Conservation (phyloP, 2,329 filamentous ascomycete genomes). For the Mycosphaerella arachidis region DNA sequence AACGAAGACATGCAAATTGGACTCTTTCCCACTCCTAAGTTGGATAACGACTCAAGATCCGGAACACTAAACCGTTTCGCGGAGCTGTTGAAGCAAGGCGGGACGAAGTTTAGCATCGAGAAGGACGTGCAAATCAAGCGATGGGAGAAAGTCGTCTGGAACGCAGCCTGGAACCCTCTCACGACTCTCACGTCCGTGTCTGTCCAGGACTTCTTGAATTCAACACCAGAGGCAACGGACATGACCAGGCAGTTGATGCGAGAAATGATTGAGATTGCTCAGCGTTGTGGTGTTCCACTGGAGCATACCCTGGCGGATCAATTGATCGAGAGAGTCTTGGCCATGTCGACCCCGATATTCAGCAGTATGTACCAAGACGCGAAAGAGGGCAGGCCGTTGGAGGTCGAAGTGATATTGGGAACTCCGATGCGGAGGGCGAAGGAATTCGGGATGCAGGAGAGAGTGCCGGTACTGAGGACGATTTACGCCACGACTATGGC, state of each 20-base stretch:
- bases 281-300: slow-evolving; percentile 37
- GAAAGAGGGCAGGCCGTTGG: slow-evolving; percentile 40
- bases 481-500: slow-evolving; percentile 33
- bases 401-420: slow-evolving; percentile 47
- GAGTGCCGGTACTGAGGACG: slow-evolving; percentile 38
- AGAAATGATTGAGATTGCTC: slow-evolving; percentile 42
- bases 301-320: slow-evolving; percentile 36
- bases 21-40: slow-evolving; percentile 41
- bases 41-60: slow-evolving; percentile 32
- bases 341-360: slow-evolving; percentile 36
- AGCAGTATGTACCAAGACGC: slow-evolving; percentile 47
- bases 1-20: slow-evolving; percentile 55
- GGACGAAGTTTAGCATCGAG: slow-evolving; percentile 46
- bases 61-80: slow-evolving; percentile 40
- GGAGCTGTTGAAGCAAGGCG: slow-evolving; percentile 40
- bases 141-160: slow-evolving; percentile 59
- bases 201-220: slow-evolving; percentile 41
- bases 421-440: slow-evolving; percentile 38
- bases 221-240: slow-evolving; percentile 37
- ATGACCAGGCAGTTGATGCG: slow-evolving; percentile 40
- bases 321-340: slow-evolving; percentile 37
- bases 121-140: slow-evolving; percentile 54
- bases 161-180: slow-evolving; percentile 58
- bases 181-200: slow-evolving; percentile 43
- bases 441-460: slow-evolving; percentile 36